Base-by-base conservation (phyloP, 306 rosid species). In the Vachellia pachyceras region DNA sequence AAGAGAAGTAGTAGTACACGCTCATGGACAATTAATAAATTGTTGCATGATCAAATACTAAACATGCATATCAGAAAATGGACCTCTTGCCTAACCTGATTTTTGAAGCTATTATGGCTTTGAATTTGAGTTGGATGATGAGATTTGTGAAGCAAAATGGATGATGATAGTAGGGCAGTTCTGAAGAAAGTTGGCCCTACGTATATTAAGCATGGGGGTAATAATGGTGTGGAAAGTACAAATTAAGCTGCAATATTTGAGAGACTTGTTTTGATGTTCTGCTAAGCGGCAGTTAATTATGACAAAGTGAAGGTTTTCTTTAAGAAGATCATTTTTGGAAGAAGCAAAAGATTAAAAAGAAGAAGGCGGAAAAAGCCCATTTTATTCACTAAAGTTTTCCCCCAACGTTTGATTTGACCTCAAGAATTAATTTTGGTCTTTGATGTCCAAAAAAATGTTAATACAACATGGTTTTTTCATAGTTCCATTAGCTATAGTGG, bases 181-280 rank as follows among this genome's bases (percentile, higher is more conserved):
- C 65, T 22, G 68, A 23, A 46, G 73, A 75, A 70, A 78, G 80
- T 54, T 54, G 63, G 58, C 37, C 72, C 60, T 42, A 44, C 69
- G 70, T 11, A 10, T 36, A 55, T 76, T 65, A 70, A 76, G 52
- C 79, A 68, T 75, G 25, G 10, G 70, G 14, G 61, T 44, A 79
- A 86, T 79, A 79, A 86, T 86, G 58, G 39, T 69, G 72, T 39
- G 75, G 20, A 79, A 74, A 82, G 68, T 78, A 64, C 45, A 57
- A 55, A n/a, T n/a, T n/a, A n/a, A 55, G 78, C 45, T 45, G 67
- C 44, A 37, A 37, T 55, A 55, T 55, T 49, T 49, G 42, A 76
- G 22, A 66, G 14, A 45, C 64, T 33, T 29, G 52, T 35, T 36
- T 37, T 44, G 47, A 18, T 55, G 57, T 46, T 25, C 33, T 39